Evolutionary conservation across 352 stramenopile species (phyloP).

Genomic region (Pythium vanterpoolii): DNA sequence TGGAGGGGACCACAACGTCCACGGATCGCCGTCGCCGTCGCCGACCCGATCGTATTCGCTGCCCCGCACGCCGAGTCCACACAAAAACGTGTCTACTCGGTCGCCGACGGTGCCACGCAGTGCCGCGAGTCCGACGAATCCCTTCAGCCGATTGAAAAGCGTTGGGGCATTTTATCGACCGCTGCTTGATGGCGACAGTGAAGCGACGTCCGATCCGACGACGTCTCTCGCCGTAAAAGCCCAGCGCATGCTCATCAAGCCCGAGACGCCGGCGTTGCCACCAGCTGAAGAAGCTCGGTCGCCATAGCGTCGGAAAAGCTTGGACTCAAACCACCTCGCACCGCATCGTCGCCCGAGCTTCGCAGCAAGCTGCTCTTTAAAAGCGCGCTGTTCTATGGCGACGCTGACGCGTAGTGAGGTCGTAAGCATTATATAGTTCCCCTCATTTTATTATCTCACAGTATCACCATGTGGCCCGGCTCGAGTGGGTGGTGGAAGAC

Average conservation of each 20-base stretch:
- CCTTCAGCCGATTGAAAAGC: slow-evolving; percentile 14
- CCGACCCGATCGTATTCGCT: slow-evolving; percentile 8
- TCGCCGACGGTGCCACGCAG: background rate
- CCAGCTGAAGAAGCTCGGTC: background rate
- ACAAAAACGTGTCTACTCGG: background rate
- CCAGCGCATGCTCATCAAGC: slow-evolving; percentile 42
- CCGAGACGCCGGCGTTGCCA: slow-evolving; percentile 8
- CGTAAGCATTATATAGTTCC: background rate
- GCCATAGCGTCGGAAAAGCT: slow-evolving; percentile 18
- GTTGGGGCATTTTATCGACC: slow-evolving; percentile 20
- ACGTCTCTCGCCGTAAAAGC: slow-evolving; percentile 28
- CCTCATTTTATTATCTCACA: background rate
- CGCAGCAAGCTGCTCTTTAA: slow-evolving; percentile 20
- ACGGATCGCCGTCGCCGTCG: background rate
- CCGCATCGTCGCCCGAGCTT: slow-evolving; percentile 11
- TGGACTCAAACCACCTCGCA: slow-evolving; percentile 1
- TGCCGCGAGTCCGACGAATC: background rate
- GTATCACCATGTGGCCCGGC: background rate
- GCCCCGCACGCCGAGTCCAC: slow-evolving; percentile 7
- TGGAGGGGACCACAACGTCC: slow-evolving; percentile 20
- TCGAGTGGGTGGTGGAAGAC: slow-evolving; percentile 10
- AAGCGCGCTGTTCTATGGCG: slow-evolving; percentile 8
- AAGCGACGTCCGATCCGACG: slow-evolving; percentile 14
- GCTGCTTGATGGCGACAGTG: background rate
- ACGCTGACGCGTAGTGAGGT: background rate